phyloP scores from a whole-genome alignment of 352 stramenopile species.

The Pilasporangium apinafurcum region DNA sequence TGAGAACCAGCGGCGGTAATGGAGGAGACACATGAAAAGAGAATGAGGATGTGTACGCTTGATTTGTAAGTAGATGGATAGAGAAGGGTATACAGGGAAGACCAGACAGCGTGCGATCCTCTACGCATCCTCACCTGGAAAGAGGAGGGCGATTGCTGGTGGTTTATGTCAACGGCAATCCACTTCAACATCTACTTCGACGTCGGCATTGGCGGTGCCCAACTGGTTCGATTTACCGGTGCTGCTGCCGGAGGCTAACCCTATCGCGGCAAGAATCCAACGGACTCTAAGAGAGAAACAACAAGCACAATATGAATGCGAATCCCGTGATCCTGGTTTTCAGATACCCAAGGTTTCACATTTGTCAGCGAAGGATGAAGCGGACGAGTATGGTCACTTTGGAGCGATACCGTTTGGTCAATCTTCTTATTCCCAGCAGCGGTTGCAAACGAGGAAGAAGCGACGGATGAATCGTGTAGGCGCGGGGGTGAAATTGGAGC shows the following conservation, averaged over 20 bases:
- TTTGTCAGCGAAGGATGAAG: conserved; percentile 11
- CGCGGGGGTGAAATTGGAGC: conserved; percentile 22
- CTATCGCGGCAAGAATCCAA: conserved; percentile 32
- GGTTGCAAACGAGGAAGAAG: conserved; percentile 17
- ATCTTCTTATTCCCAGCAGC: conserved; percentile 3
- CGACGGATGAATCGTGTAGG: conserved; percentile 19
- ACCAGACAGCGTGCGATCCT: conserved; percentile 23
- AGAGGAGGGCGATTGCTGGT: background rate
- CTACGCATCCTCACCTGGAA: conserved; percentile 13
- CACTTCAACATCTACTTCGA: background rate
- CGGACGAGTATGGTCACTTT: background rate
- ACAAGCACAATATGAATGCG: too few species aligned
- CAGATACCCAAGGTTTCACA: conserved; percentile 40
- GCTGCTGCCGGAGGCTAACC: conserved; percentile 34
- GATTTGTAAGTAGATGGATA: background rate
- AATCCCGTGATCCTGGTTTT: conserved; percentile 2
- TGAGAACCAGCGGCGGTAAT: too few species aligned
- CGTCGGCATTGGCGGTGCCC: conserved; percentile 14
- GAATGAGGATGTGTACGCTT: too few species aligned
- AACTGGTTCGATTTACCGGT: conserved; percentile 66
- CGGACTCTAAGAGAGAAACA: too few species aligned
- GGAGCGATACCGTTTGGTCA: background rate
- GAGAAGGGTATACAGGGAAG: background rate
- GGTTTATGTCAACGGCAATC: background rate
- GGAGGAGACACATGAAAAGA: too few species aligned